Conservation (phyloP, 202 grass and related monocot genomes). For the Dendrocalamus latiflorus region DNA sequence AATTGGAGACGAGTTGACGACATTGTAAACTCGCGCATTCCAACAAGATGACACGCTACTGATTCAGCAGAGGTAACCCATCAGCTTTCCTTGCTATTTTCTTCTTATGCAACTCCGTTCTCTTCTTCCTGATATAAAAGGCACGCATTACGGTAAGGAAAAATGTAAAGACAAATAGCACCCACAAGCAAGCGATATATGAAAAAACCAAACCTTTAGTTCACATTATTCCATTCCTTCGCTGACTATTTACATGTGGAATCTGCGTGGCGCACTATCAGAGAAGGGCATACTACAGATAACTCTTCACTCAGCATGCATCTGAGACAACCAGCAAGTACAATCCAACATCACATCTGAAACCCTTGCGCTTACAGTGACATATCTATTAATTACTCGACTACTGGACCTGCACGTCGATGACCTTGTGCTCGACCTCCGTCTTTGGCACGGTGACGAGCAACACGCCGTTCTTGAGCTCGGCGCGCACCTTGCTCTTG, state of each 20-base stretch:
- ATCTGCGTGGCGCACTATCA: not conserved
- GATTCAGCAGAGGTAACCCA: not conserved
- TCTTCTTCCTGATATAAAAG: not conserved
- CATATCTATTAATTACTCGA: not conserved
- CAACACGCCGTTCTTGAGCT: conserved; percentile 90
- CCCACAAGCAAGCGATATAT: not conserved
- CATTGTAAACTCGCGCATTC: not conserved
- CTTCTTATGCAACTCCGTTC: not conserved
- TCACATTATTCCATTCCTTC: conserved; percentile 14
- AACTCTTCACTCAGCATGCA: not conserved
- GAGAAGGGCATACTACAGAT: not conserved
- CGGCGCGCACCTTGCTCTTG: conserved; percentile 68
- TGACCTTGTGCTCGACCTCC: conserved; percentile 53
- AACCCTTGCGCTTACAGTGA: not conserved
- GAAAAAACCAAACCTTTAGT: not conserved
- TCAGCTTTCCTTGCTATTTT: not conserved
- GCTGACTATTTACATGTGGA: not conserved
- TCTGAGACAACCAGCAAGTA: not conserved
- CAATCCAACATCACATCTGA: not conserved
- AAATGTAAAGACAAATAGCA: not conserved
- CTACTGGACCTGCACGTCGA: conserved; percentile 65
- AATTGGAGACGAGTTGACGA: not conserved
- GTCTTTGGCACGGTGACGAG: conserved; percentile 74
- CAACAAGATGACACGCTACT: not conserved
- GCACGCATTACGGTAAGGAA: not conserved